A percentile compares a stretch with the other conserved stretches of the same genome.
Evolutionary conservation across 2,329 filamentous ascomycete genomes (phyloP).

Genomic region (Didymella sp.): DNA sequence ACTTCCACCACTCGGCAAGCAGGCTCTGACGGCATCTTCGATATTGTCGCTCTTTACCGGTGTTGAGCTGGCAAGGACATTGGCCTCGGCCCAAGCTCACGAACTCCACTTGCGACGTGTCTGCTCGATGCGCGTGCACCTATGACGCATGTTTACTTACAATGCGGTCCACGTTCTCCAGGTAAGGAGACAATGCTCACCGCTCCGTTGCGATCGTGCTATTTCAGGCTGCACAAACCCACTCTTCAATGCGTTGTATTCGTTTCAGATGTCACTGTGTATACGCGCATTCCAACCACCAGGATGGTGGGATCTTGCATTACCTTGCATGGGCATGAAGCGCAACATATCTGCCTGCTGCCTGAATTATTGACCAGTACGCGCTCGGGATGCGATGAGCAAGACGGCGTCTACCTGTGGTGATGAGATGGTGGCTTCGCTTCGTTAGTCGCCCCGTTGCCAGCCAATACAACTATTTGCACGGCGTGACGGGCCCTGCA

Average conservation of each 20-base stretch:
- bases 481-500: constrained; percentile 18
- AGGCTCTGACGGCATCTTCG: constrained; percentile 1
- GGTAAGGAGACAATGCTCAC: constrained; percentile 5
- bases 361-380: constrained; percentile 10
- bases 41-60: background rate
- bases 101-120: constrained; percentile 20
- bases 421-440: constrained; percentile 26
- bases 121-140: constrained; percentile 14
- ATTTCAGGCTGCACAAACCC: constrained; percentile 4
- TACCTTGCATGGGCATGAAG: constrained; percentile 21
- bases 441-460: constrained; percentile 9
- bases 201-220: constrained; percentile 7
- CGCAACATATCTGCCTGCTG: constrained; percentile 20
- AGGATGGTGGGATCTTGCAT: constrained; percentile 9
- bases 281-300: constrained; percentile 10
- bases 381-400: constrained; percentile 18
- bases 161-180: constrained; percentile 10
- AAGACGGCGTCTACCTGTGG: constrained; percentile 23
- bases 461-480: constrained; percentile 19
- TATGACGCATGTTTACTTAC: constrained; percentile 17
- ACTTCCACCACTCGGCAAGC: constrained; percentile 1
- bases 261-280: constrained; percentile 7
- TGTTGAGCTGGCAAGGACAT: constrained; percentile 15
- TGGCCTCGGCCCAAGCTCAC: constrained; percentile 9
- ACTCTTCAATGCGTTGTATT: constrained; percentile 1